Evolutionary conservation across 306 rosid genomes (phyloP).

Genomic region (Citrullus mucosospermus): DNA sequence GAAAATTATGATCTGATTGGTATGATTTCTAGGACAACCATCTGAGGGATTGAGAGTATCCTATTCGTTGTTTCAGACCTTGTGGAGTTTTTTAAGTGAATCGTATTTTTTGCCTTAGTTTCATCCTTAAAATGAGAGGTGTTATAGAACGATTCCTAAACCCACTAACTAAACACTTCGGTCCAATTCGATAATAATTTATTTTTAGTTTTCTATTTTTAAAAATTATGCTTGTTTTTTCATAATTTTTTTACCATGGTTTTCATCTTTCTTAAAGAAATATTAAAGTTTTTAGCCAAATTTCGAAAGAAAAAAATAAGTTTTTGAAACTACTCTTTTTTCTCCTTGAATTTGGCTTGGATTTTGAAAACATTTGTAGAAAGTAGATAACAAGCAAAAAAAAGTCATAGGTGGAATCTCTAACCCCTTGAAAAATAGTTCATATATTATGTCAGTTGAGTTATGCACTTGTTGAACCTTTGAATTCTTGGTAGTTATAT

Average conservation of each 20-base stretch:
- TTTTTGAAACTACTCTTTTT: too few relatives aligned
- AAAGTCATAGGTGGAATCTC: too few relatives aligned
- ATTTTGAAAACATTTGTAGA: neutral
- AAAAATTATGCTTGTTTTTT: too few relatives aligned
- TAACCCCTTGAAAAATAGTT: too few relatives aligned
- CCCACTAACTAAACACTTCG: neutral
- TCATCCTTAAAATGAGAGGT: neutral
- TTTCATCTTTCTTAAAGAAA: too few relatives aligned
- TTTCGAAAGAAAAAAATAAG: too few relatives aligned
- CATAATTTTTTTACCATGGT: too few relatives aligned
- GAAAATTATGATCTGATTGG: neutral
- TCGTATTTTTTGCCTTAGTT: neutral
- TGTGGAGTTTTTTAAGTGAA: neutral
- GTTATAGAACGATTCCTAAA: neutral
- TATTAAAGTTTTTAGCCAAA: too few relatives aligned
- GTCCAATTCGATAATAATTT: neutral
- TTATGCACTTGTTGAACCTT: too few relatives aligned
- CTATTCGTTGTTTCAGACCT: neutral
- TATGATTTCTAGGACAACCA: neutral
- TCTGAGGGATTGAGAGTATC: neutral
- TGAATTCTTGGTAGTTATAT: neutral
- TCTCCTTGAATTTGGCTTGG: neutral
- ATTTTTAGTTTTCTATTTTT: too few relatives aligned
- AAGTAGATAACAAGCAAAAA: too few relatives aligned
- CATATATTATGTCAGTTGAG: too few relatives aligned